Evolutionary conservation across 257 asterid genomes (phyloP), one percentile per base, ranked within the genome.

Genomic region (Echium plantagineum): DNA sequence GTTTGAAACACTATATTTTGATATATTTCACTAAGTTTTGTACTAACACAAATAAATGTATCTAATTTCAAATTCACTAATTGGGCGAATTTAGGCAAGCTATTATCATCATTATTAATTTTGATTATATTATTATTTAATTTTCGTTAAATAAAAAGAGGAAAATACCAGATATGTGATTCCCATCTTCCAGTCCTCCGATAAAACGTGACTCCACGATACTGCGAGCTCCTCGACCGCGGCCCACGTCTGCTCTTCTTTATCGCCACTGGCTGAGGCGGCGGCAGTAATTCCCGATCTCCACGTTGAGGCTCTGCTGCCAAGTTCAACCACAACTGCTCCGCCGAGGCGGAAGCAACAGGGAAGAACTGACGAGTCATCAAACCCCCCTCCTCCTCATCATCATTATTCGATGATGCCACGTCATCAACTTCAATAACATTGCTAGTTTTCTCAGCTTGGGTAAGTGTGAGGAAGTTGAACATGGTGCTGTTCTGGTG

Each of bases 171-270:
- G 82, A 90, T 90, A 66, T 90, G 96, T 7, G 97, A 90, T 74
- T 90, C 97, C 97, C 97, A 90, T 83, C 97, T 78, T 24, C 97
- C 97, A 58, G 96, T 87, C 67, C 97, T 78, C 58, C 96, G 85
- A 70, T 90, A 90, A 74, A 90, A 90, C 67, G 97, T 90, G 60
- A 90, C 96, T 13, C 97, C 97, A n/a, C 96, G 86, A 66, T 87
- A 90, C 73, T 90, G 97, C 6, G 97, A 90, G 78, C 96, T 87
- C 69, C 94, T 82, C 7, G 97, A 87, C 76, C 97, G 81, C 62
- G 97, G 96, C 59, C 97, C 97, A 46, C 97, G 93, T 72, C 97
- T 69, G 62, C 95, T 87, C 86, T 90, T 90, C 91, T 87, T 85
- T 57, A 72, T 81, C 61, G 62, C 78, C 21, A 66, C 67, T 65